Conservation (phyloP, 208 protist species). For the Trypanosoma grayi region DNA sequence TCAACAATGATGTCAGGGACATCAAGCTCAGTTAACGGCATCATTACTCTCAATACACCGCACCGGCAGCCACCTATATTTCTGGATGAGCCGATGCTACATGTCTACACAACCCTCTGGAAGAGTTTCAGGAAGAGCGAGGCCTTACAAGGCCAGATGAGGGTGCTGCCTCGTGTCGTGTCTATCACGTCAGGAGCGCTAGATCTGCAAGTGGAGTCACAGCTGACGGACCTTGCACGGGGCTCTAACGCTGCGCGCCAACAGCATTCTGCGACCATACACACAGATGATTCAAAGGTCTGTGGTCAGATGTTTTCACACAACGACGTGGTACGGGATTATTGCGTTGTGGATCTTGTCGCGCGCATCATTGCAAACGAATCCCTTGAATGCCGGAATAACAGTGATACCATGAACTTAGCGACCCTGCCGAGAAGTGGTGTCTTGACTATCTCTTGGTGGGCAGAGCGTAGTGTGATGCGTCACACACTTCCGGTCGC, state of each 20-base stretch:
- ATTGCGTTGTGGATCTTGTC: slow-evolving; percentile 31
- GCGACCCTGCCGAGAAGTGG: no score
- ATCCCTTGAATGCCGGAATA: background rate
- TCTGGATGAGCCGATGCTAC: slow-evolving; percentile 39
- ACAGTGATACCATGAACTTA: no score
- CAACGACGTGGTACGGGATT: slow-evolving; percentile 34
- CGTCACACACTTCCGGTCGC: background rate
- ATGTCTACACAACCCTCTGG: slow-evolving; percentile 31
- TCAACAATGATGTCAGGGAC: slow-evolving; percentile 7
- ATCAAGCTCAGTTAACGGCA: slow-evolving; percentile 19
- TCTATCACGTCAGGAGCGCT: slow-evolving; percentile 45
- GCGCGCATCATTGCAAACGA: slow-evolving; percentile 13
- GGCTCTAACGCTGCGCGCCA: no score
- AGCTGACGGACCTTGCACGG: slow-evolving; percentile 13
- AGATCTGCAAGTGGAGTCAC: slow-evolving; percentile 42
- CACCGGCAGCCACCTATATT: slow-evolving; percentile 42
- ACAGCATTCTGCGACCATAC: no score
- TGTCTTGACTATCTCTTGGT: no score
- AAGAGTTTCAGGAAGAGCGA: background rate
- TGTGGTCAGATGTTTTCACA: slow-evolving; percentile 39
- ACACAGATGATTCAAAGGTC: slow-evolving; percentile 25
- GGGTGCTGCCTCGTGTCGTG: background rate
- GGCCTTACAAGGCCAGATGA: background rate
- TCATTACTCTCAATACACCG: slow-evolving; percentile 55
- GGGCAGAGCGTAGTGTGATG: slow-evolving; percentile 5